phyloP scores from a whole-genome alignment of 1,284 basidiomycete genomes.

The Golubevia sp. region DNA sequence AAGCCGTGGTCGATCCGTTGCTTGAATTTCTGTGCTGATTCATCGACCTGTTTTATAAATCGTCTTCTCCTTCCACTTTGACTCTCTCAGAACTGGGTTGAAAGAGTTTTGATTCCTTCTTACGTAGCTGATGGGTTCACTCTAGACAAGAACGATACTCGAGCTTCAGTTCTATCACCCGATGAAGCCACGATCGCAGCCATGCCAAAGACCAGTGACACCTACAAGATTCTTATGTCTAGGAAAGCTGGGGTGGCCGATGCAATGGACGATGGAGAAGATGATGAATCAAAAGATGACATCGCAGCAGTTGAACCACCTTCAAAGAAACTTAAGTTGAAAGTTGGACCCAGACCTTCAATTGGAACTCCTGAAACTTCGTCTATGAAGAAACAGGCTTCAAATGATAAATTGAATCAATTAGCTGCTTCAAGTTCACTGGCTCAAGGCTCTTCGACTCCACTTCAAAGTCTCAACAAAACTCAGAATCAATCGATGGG shows the following conservation, averaged over 20 bases:
- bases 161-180: slow-evolving; percentile 45
- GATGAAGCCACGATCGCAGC: background rate
- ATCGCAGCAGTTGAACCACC: background rate
- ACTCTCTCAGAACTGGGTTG: slow-evolving; percentile 25
- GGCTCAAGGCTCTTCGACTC: background rate
- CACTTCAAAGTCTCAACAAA: background rate
- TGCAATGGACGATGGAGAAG: background rate
- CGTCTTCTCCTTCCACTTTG: too few relatives aligned
- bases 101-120: slow-evolving; percentile 40
- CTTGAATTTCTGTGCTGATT: too few relatives aligned
- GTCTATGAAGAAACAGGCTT: background rate
- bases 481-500: background rate
- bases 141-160: slow-evolving; percentile 48
- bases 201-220: background rate
- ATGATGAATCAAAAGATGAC: background rate
- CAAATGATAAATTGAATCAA: too few relatives aligned
- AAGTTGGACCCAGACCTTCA: background rate
- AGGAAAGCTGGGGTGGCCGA: background rate
- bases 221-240: background rate
- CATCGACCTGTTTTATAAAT: too few relatives aligned
- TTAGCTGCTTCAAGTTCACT: background rate
- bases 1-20: too few relatives aligned
- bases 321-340: background rate
- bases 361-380: background rate
- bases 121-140: slow-evolving; percentile 54